Evolutionary conservation across 495 filamentous ascomycete species (phyloP).

Genomic region (Annulohypoxylon stygium): DNA sequence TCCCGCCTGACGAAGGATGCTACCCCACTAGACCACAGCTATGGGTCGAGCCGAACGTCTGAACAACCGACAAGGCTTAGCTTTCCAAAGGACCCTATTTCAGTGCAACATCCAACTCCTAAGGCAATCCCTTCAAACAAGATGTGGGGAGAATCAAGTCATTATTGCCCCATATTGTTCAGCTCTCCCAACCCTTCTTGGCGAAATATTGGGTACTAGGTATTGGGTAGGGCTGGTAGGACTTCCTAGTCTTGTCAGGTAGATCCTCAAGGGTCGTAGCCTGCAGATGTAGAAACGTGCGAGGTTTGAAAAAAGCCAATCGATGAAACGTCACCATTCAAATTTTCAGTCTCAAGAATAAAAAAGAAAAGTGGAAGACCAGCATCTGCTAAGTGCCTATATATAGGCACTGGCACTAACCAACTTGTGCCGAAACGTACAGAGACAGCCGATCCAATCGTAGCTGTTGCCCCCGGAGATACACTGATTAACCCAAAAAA

Average conservation of each 20-base stretch:
- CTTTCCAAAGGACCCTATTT: neutral
- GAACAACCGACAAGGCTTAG: neutral
- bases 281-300: conserved; percentile 22
- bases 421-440: too few species aligned
- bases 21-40: conserved; percentile 38
- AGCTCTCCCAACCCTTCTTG: neutral
- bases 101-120: neutral
- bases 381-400: too few species aligned
- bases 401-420: too few species aligned
- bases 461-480: too few species aligned
- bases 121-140: conserved; percentile 4
- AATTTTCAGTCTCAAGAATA: too few species aligned
- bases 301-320: conserved; percentile 11
- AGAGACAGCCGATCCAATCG: too few species aligned
- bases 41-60: conserved; percentile 26
- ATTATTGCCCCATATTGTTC: neutral
- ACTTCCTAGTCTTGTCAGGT: neutral
- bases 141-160: neutral
- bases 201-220: neutral
- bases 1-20: conserved; percentile 13
- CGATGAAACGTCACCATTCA: conserved; percentile 32
- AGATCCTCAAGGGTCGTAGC: conserved; percentile 11
- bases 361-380: too few species aligned
- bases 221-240: too few species aligned
- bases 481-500: too few species aligned